phyloP scores from a whole-genome alignment of 257 asterid species.

The Solanum paucissectum region DNA sequence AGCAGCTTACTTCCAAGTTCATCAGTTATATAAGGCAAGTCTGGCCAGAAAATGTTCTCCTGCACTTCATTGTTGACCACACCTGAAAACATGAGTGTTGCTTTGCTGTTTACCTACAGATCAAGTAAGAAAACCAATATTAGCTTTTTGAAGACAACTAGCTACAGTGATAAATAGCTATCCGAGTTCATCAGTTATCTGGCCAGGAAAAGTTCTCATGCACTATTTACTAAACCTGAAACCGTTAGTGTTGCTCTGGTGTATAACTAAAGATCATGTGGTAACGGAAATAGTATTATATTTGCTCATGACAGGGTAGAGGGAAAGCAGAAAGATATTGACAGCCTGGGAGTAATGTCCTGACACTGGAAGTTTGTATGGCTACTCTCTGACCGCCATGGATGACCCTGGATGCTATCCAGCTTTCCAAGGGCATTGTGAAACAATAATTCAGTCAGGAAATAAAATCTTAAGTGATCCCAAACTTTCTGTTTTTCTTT shows the following conservation, averaged over 20 bases:
- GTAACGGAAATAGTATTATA: background rate
- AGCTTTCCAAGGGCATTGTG: background rate
- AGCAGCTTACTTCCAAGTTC: slow-evolving; percentile 83
- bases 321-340: background rate
- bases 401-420: background rate
- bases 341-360: background rate
- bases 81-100: slow-evolving; percentile 83
- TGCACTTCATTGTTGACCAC: slow-evolving; percentile 59
- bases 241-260: slow-evolving; percentile 72
- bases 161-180: background rate
- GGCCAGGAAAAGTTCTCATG: slow-evolving; percentile 92
- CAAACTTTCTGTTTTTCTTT: background rate
- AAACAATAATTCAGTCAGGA: background rate
- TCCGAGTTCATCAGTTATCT: slow-evolving; percentile 83
- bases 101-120: slow-evolving; percentile 82
- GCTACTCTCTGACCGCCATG: background rate
- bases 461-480: background rate
- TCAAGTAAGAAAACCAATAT: background rate
- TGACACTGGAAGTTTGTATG: background rate
- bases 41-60: slow-evolving; percentile 96
- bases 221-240: slow-evolving; percentile 51
- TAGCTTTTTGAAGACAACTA: background rate
- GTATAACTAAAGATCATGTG: slow-evolving; percentile 44
- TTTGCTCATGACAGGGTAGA: background rate
- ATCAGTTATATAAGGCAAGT: slow-evolving; percentile 84